Evolutionary conservation across 306 rosid genomes (phyloP).

Genomic region (Prunus salicina): DNA sequence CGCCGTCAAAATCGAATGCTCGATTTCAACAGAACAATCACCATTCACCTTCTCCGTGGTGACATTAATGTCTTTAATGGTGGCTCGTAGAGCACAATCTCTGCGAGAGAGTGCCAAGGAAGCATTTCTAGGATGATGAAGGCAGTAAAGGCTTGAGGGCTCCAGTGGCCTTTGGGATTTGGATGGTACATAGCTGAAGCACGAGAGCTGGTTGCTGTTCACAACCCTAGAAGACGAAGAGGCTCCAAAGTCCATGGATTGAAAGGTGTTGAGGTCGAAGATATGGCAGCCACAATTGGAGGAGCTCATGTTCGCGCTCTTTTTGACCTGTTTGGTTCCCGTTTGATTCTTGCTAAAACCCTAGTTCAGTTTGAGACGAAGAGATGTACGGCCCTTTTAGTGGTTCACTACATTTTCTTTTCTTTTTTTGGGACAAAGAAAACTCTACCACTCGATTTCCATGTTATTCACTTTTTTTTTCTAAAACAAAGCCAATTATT

Average conservation of each 20-base stretch:
- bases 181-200: not conserved
- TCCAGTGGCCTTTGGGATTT: not conserved
- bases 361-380: not conserved
- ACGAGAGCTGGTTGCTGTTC: not conserved
- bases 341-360: not conserved
- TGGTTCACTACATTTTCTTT: no score
- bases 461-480: no score
- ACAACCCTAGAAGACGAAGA: not conserved
- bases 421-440: no score
- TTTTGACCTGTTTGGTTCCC: not conserved
- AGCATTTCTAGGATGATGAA: not conserved
- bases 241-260: conserved; percentile 14
- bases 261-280: not conserved
- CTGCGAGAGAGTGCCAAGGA: conserved; percentile 7
- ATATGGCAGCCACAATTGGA: not conserved
- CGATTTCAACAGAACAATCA: conserved; percentile 25
- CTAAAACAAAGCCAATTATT: no score
- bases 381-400: no score
- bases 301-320: not conserved
- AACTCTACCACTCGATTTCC: no score
- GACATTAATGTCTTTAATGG: conserved; percentile 1
- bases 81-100: conserved; percentile 27
- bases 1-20: conserved; percentile 56
- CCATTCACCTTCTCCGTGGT: conserved; percentile 21
- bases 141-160: not conserved